Base-by-base conservation (phyloP, 768 basidiomycete genomes). In the Clavaria fumosa region DNA sequence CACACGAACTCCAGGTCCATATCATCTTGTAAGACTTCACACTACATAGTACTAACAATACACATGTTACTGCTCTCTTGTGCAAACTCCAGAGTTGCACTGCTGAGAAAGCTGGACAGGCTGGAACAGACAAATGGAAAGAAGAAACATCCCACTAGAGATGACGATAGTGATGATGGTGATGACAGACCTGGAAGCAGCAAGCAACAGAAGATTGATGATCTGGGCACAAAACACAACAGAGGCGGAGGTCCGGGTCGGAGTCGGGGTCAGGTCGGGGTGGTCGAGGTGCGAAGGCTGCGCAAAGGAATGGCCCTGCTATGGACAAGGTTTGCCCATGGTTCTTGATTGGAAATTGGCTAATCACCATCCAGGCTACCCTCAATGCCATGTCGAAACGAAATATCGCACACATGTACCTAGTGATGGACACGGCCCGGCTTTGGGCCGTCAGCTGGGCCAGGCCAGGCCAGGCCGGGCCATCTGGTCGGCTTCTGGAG, bases 141-240 rank as follows among this genome's bases (percentile, higher is more conserved):
- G 39, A 27, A 47, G 30, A 22, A 37, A 45, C 1, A 45, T 44
- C 5, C 49, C 48, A 20, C 45, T 41, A 3, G 45, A 43, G 36
- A 43, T 41, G 20, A 22, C 41, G 6, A 39, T 34, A 35, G 45
- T 50, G 30, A 47, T 47, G n/a, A 43, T 43, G 37, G 45, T 46
- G 34, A 36, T 42, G 9, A 45, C 47, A 39, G 14, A 14, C 9
- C 9, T 14, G 9, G 26, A 28, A 28, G 26, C 9, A 28, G 26
- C 26, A 28, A 28, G 26, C 26, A 14, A 28, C 26, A 14, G 14
- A 28, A 28, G 14, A 9, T 9, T 9, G 14, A 28, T 14, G 26
- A 14, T 28, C 9, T 14, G 26, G 26, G 14, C 14, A 9, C 49
- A 46, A 5, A 36, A 36, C n/a, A 50, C 43, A 12, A 12, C 21